Percentiles rank a stretch among this genome's conserved stretches.
These are phyloP conservation scores for Leccinum subgranulosum DNA, from an alignment of 768 basidiomycete species.

Conservation along the genomic window DNA sequence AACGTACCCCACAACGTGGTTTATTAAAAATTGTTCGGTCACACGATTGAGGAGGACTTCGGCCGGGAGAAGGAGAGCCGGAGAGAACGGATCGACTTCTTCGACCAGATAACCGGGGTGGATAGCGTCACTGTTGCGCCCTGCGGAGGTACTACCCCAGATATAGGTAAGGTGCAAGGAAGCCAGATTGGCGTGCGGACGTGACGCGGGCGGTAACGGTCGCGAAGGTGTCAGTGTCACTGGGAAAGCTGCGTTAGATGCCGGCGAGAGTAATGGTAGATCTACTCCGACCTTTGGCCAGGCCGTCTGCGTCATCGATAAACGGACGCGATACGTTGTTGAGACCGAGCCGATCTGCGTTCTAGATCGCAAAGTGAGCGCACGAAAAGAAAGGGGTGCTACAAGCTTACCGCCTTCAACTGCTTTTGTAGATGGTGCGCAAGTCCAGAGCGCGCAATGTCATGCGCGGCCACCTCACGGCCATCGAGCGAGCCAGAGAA, in stretches of 20 bases:
- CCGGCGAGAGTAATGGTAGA: constrained; percentile 3
- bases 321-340: constrained; percentile 53
- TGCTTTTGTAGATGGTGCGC: constrained; percentile 48
- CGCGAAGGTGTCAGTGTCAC: constrained; percentile 41
- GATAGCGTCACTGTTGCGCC: constrained; percentile 3
- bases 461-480: constrained; percentile 34
- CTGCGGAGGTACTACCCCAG: constrained; percentile 31
- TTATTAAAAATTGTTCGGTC: constrained; percentile 50
- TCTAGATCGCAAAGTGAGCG: constrained; percentile 39
- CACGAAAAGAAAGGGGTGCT: constrained; percentile 1
- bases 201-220: constrained; percentile 28
- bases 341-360: constrained; percentile 55
- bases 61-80: constrained; percentile 53
- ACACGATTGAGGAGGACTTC: constrained; percentile 49
- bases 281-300: constrained; percentile 37
- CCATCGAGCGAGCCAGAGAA: constrained; percentile 55
- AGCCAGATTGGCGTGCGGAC: constrained; percentile 30
- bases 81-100: constrained; percentile 48
- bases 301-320: constrained; percentile 42
- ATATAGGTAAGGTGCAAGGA: constrained; percentile 41
- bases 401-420: constrained; percentile 43
- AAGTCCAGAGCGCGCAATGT: constrained; percentile 49
- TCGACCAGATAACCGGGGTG: constrained; percentile 29
- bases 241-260: constrained; percentile 21
- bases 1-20: constrained; percentile 58